Evolutionary conservation across 805 yeast species (phyloP).

Genomic region (Wickerhamiella bombiphila): DNA sequence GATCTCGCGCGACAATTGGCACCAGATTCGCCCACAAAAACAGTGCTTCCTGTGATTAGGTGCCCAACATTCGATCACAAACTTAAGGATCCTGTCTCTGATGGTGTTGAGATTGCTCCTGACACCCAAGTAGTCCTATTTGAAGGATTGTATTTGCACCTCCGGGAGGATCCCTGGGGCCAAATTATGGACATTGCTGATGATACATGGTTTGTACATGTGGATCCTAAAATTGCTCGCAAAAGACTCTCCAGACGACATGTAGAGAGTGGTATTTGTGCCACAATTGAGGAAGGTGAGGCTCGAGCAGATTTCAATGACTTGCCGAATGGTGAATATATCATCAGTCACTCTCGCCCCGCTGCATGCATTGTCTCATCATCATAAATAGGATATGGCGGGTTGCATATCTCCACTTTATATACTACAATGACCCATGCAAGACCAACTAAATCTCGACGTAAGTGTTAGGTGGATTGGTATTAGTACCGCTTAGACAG

Average conservation of each 20-base stretch:
- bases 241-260: slow-evolving; percentile 56
- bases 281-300: slow-evolving; percentile 23
- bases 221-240: slow-evolving; percentile 33
- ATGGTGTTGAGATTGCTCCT: slow-evolving; percentile 33
- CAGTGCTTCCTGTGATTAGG: slow-evolving; percentile 9
- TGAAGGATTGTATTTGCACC: slow-evolving; percentile 63
- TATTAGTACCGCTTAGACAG: too few relatives aligned
- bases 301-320: slow-evolving; percentile 36
- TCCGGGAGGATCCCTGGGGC: slow-evolving; percentile 47
- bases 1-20: slow-evolving; percentile 23
- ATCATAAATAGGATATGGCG: not conserved
- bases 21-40: slow-evolving; percentile 1
- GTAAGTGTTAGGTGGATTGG: too few relatives aligned
- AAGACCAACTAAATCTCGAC: too few relatives aligned
- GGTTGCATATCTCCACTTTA: too few relatives aligned
- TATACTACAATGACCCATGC: too few relatives aligned
- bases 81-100: slow-evolving; percentile 47
- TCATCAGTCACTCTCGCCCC: slow-evolving; percentile 20
- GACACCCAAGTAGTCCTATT: slow-evolving; percentile 42
- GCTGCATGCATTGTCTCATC: slow-evolving; percentile 11
- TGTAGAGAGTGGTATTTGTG: slow-evolving; percentile 26
- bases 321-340: slow-evolving; percentile 41
- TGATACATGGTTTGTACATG: slow-evolving; percentile 33
- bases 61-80: slow-evolving; percentile 66
- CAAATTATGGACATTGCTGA: slow-evolving; percentile 29